Base-by-base conservation (phyloP, 768 basidiomycete species). In the Clitopilus passeckerianus region DNA sequence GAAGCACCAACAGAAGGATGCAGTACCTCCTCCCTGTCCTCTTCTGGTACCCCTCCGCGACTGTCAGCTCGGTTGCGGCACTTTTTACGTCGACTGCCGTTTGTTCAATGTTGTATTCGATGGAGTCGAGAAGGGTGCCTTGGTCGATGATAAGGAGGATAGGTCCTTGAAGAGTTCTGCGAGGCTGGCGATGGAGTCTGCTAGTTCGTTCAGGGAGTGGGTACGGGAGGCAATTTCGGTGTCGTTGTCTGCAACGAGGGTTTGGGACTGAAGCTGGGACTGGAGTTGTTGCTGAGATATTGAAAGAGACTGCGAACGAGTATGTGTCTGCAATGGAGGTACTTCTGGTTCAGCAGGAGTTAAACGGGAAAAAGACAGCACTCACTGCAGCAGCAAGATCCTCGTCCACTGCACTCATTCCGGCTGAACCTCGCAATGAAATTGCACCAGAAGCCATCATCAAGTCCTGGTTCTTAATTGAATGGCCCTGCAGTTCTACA, bases 81-180 rank as follows among this genome's bases (percentile, higher is more conserved):
- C 91, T 91, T 58, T 86, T 74, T 70, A 95, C 81, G 56, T 93
- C 85, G 33, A 83, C 83, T 16, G 89, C 89, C 5, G 95, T 92
- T 71, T 91, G 89, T 72, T 98, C 94, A 56, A 99, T 91, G 70
- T 99, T 99, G 75, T 93, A 99, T 73, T 99, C 97, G 58, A 98
- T 84, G 35, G 93, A 94, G 74, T 98, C 97, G 58, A 98, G 81
- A 33, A 99, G 83, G 27, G 96, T 98, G 27, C 97, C 97, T 68
- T 99, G 97, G 74, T 98, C 97, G 63, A 98, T 98, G 60, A 99
- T 93, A 58, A 99, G 84, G 83, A 82, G 14, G 90, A 91, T 52
- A 99, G 80, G 70, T 99, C 97, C 67, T 96, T 94, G 82, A 99
- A 99, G 55, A 99, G 82, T 67, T 96, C 96, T 1, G 95, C 95